Evolutionary conservation across 108 stramenopile species (phyloP), one percentile per base, ranked within the genome.

Genomic region (Cyclostephanos tholiformis): DNA sequence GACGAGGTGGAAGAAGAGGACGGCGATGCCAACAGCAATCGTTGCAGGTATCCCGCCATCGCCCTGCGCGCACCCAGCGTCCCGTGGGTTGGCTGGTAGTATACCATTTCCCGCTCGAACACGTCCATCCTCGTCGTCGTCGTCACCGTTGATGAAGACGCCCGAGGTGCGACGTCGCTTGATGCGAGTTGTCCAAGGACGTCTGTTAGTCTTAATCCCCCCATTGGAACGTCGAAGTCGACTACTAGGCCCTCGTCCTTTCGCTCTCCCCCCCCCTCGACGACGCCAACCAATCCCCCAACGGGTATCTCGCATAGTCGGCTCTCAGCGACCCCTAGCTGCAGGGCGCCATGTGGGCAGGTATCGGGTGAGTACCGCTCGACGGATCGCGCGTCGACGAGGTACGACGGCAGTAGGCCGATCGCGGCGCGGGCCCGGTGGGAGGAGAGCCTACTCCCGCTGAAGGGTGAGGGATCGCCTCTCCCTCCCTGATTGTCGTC

Each of bases 1-100:
- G 53, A 14, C 22, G 64, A 27, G 4, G 25, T 22, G 6, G 71
- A 43, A 16, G 66, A 19, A 17, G 50, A 39, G 6, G 49, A 6
- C 22, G 55, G 13, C 30, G 65, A 52, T 32, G 50, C 0, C 16
- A 79, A 26, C 25, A 92, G 60, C 23, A 89, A 63, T 48, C 77
- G 41, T 62, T 87, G 68, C 7, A 95, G 61, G 68, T 95, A 95
- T 3, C 46, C 20, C 23, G 81, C 87, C 77, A 95, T 83, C 38
- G 86, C 84, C 25, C 67, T 23, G 4, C 88, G 87, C 36, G 82
- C 59, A 4, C 74, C 64, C 36, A 70, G 72, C 8, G 84, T 80
- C 43, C 91, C 94, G 48, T 89, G 90, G 4, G 94, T 95, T 0
- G 88, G 88, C 75, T 95, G 94, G 73, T 95, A 95, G 66, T 95